Conservation (phyloP, 257 asterid species). For the Fraxinus quadrangulata region DNA sequence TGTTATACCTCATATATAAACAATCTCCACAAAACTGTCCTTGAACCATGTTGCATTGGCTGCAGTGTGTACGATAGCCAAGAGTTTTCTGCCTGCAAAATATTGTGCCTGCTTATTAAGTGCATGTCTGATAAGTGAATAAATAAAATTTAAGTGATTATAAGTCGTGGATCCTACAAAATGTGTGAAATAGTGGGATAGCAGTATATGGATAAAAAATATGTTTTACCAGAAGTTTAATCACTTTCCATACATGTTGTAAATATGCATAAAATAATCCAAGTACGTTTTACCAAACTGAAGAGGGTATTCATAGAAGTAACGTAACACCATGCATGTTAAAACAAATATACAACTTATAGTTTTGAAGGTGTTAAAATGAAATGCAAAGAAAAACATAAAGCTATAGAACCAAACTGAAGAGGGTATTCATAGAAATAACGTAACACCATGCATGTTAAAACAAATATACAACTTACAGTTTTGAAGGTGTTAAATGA, state of each 20-base stretch:
- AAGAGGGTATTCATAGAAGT: neutral
- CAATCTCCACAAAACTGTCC: slow-evolving; percentile 99
- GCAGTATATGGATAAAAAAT: no score
- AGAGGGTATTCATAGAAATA: neutral
- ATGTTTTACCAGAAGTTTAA: no score
- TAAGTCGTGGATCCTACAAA: no score
- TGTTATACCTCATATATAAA: slow-evolving; percentile 81
- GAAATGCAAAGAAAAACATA: no score
- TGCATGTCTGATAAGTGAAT: no score
- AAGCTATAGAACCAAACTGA: neutral
- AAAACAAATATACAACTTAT: neutral
- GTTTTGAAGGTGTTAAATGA: neutral
- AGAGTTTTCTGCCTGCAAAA: slow-evolving; percentile 90
- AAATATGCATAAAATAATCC: slow-evolving; percentile 3
- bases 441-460: neutral
- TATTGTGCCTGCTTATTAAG: neutral
- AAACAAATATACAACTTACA: neutral
- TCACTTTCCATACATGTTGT: no score
- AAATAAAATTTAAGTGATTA: no score
- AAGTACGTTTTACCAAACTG: neutral
- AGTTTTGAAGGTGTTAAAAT: neutral
- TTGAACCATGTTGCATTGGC: slow-evolving; percentile 73
- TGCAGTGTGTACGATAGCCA: slow-evolving; percentile 83
- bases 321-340: neutral
- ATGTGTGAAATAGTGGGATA: no score